Base-by-base conservation (phyloP, 2,329 filamentous ascomycete species). In the Exophiala bonariae region DNA sequence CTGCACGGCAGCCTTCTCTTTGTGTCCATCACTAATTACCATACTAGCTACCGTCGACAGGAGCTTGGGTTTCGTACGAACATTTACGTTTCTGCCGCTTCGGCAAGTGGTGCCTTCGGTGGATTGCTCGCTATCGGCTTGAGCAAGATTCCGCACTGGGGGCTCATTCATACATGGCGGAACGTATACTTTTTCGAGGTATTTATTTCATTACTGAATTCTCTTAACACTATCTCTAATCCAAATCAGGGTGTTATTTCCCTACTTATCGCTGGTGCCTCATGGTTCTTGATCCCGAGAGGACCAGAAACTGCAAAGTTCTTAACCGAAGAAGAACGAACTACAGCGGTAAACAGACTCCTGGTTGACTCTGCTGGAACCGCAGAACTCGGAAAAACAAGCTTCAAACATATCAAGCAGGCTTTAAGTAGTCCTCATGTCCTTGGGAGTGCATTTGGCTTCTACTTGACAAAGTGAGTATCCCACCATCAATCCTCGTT, bases 151-250 rank as follows among this genome's bases (percentile, higher is more conserved):
- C 38, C 38, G 13, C 18, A 14, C 19, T 41, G 38, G 38, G 38
- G 38, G 5, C 19, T 41, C 38, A 41, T 41, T 9, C 38, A 41
- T 19, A 41, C 18, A 16, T 41, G 38, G 38, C 18, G 38, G 16
- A 41, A 41, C 23, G 23, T 41, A 16, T 41, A 22, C 23, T 41
- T 41, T 20, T 41, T 41, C 16, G 38, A 41, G 23, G 38, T 26
- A n/a, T 7, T 5, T 19, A 30, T 30, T 9, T 13, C 9, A 26
- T 5, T 26, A 9, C 11, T n/a, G 9, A 9, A 8, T 17, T 4
- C 5, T n/a, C 4, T 28, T 14, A 13, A 4, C 10, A 9, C 20
- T 41, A 16, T 23, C 38, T 26, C 13, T 41, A 19, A 9, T n/a
- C 32, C 14, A n/a, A n/a, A n/a, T n/a, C n/a, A 39, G 36, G 36